phyloP scores from a whole-genome alignment of 331 rosid genomes.

The Erythrophleum ivorense region DNA sequence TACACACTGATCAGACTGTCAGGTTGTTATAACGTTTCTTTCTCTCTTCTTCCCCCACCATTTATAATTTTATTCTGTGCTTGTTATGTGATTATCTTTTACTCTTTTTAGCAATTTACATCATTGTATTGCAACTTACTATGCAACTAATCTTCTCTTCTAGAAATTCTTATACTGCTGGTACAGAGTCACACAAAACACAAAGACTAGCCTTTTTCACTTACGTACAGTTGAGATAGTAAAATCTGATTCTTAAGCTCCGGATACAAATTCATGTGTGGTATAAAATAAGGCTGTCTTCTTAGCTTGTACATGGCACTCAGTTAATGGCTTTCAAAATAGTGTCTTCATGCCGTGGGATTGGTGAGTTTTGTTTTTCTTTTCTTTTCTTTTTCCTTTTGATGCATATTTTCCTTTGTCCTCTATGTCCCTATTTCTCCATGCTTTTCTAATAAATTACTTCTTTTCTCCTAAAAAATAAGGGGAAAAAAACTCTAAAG shows the following conservation, averaged over 20 bases:
- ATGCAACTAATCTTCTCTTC: background rate
- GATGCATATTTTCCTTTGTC: no score
- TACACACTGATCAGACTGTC: conserved; percentile 86
- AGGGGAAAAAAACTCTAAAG: background rate
- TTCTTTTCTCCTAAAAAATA: background rate
- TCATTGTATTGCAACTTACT: background rate
- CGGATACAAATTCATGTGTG: background rate
- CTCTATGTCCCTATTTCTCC: no score
- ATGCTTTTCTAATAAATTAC: no score
- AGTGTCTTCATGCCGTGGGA: no score
- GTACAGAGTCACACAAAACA: background rate
- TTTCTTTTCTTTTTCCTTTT: no score
- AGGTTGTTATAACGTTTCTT: conserved; percentile 56
- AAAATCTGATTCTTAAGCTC: background rate
- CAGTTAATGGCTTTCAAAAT: no score
- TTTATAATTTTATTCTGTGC: background rate
- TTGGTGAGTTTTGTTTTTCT: no score
- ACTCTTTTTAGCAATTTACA: background rate
- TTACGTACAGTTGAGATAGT: background rate
- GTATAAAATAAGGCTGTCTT: no score
- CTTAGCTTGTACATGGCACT: no score
- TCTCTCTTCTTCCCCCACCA: conserved; percentile 22
- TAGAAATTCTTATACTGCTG: background rate
- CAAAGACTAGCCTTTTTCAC: background rate
- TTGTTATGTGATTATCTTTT: background rate